Evolutionary conservation across 352 stramenopile genomes (phyloP), one percentile per base, ranked within the genome.

Genomic region (Phytophthora capsici): DNA sequence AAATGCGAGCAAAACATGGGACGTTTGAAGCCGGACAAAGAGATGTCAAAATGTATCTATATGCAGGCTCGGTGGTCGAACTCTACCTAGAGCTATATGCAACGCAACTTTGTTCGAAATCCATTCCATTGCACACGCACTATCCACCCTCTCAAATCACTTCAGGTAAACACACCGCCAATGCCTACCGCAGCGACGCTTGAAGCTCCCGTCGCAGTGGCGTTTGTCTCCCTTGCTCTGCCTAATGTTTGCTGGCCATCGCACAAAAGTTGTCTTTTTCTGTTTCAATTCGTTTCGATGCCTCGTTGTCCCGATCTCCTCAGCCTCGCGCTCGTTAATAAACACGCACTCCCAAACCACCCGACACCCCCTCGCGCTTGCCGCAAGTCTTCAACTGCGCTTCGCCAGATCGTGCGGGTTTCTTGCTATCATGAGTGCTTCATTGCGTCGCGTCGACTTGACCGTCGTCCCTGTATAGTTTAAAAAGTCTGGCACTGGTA

Each of bases 401-500:
- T 73, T 73, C 58, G 58, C 54, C 51, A 41, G 45, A 46, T 56
- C 48, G 25, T 36, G 37, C 44, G 43, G 48, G 17, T 53, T 43
- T 22, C 52, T 64, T 47, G 20, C 13, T 44, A 30, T 40, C 13
- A 23, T 37, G 52, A 61, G 46, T 63, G 52, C 34, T 55, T 61
- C 45, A 62, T 46, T 17, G 50, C 63, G 38, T 70, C 63, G 54
- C 68, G 63, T 64, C 50, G 64, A 69, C 58, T 66, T 22, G 41
- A 66, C 32, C 53, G 46, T 63, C 57, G 22, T 70, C 71, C 57
- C 47, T 77, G 65, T 76, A 84, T 85, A 84, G 75, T 76, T 90
- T 95, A 95, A 87, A 95, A 91, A 63, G 84, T 87, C 75, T 94
- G 82, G 70, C 76, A 89, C 69, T 91, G 82, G 78, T 94, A 95